phyloP scores from a whole-genome alignment of 805 yeast genomes.

The Wickerhamomyces ciferrii region DNA sequence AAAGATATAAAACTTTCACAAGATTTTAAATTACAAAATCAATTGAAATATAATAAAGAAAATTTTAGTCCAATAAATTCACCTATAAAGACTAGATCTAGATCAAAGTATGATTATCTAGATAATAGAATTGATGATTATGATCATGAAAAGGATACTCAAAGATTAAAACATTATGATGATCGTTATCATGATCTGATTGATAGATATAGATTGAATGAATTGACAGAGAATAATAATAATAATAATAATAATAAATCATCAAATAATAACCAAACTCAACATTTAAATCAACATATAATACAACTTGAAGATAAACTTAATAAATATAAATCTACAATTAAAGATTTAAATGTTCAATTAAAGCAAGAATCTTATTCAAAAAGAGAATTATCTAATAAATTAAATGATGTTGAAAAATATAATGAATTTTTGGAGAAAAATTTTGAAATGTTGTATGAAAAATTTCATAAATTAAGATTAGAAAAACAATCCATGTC shows the following conservation, averaged over 20 bases:
- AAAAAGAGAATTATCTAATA: constrained; percentile 6
- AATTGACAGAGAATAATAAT: not conserved
- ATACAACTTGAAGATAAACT: not conserved
- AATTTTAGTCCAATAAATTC: not conserved
- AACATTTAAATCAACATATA: not conserved
- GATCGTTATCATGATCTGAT: constrained; percentile 7
- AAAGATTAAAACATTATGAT: not conserved
- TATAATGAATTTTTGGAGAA: constrained; percentile 15
- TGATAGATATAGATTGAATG: not conserved
- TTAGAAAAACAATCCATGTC: not conserved
- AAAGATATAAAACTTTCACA: not conserved
- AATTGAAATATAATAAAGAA: too few relatives aligned
- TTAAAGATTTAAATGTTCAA: constrained; percentile 1
- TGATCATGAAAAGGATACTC: not conserved
- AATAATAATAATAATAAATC: not conserved
- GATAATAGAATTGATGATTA: not conserved
- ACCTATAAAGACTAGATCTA: not conserved
- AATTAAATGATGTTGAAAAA: constrained; percentile 13
- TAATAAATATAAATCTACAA: not conserved
- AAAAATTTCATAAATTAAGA: not conserved
- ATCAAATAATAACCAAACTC: too few relatives aligned
- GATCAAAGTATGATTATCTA: not conserved
- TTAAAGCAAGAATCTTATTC: constrained; percentile 4
- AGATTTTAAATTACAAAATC: not conserved
- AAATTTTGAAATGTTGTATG: constrained; percentile 8